Evolutionary conservation across 2,329 filamentous ascomycete species (phyloP), one percentile per base, ranked within the genome.

Genomic region (Ophiostoma novo-ulmi): DNA sequence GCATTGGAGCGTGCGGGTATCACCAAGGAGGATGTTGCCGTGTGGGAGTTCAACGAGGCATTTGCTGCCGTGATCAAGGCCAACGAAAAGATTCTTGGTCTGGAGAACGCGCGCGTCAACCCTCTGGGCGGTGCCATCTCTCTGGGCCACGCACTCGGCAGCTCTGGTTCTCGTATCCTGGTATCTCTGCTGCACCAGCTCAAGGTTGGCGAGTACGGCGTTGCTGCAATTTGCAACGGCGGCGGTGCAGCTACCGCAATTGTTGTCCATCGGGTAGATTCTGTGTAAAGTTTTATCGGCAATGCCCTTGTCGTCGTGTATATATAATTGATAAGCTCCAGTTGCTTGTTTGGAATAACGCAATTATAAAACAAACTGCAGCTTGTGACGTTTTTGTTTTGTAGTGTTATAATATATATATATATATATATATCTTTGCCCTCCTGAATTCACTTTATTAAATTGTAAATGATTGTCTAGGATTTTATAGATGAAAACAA

Each of bases 11-110:
- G 94, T 71, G 95, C 95, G 0, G 94, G 94, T 13, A 94, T 99
- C 75, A 92, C 88, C 74, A 93, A 94, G 81, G 91, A 96, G 66
- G 91, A 98, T 79, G 93, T 99, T 65, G 89, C 94, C 5, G 83
- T 97, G 31, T 98, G 95, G 94, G 95, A 98, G 80, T 97, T 99
- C 81, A 99, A 99, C 80, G 95, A 99, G 82, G 95, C 95, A 0
- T 99, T 99, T 78, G 94, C 95, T 38, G 92, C 92, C 5, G 94
- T 97, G 39, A 95, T 97, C 80, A 93, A 95, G 78, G 94, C 94
- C 61, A 97, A 98, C 78, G 90, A 92, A 77, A 63, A 90, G 89
- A 93, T 96, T 73, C 86, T 97, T 44, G 92, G 91, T 63, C 86
- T 97, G 2, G 86, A 94, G 74, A 85, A 87, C 66, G 92, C 92